These are phyloP conservation scores for Hemileia vastatrix DNA, from an alignment of 1,284 basidiomycete genomes.

Conservation along the genomic window DNA sequence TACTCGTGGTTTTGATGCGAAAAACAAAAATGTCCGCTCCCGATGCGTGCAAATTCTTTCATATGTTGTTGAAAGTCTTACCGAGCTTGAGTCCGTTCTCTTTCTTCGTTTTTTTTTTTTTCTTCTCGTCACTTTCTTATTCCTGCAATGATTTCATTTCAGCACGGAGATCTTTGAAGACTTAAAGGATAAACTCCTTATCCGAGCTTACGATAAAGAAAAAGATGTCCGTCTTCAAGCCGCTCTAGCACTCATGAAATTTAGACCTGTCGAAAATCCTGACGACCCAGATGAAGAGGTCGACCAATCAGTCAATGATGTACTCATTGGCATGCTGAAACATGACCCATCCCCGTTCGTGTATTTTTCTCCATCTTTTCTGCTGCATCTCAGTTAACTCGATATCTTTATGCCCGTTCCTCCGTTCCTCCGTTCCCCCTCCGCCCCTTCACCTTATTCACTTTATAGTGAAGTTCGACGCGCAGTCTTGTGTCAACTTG, in stretches of 20 bases:
- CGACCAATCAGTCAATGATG: constrained; percentile 32
- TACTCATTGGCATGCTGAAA: constrained; percentile 62
- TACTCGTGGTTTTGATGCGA: constrained; percentile 71
- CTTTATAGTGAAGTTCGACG: constrained; percentile 71
- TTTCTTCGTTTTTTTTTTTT: neutral
- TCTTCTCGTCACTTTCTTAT: neutral
- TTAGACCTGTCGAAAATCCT: constrained; percentile 61
- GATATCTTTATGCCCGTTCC: neutral
- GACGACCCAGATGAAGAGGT: constrained; percentile 47
- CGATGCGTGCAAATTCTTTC: constrained; percentile 69
- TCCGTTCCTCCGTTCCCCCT: neutral
- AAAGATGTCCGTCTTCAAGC: constrained; percentile 71
- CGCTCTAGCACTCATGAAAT: constrained; percentile 70
- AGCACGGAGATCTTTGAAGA: constrained; percentile 72
- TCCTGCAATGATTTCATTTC: constrained; percentile 24
- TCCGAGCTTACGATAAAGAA: constrained; percentile 78
- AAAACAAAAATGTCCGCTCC: constrained; percentile 78
- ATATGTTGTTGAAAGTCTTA: constrained; percentile 66
- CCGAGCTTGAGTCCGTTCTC: constrained; percentile 66
- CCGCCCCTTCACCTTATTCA: neutral
- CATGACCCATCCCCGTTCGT: constrained; percentile 71
- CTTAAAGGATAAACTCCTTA: constrained; percentile 62
- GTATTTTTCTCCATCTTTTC: neutral
- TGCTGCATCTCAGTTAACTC: constrained; percentile 3
- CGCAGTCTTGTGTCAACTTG: constrained; percentile 70